phyloP scores from a whole-genome alignment of 192 early-diverging fungal species.

The Pecoramyces ruminantium region DNA sequence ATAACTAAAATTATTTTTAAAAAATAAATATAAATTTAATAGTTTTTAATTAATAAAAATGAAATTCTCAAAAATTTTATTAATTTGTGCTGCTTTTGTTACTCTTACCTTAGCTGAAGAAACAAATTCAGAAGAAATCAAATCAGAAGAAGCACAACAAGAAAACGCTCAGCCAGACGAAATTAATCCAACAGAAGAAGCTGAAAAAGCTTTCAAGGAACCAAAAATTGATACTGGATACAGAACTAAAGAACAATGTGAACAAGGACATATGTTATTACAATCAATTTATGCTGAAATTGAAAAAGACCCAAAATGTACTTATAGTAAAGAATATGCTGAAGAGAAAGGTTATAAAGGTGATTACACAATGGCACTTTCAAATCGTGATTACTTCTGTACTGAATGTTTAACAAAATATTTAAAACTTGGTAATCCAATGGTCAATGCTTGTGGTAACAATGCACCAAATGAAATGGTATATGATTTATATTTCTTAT shows the following conservation, averaged over 20 bases:
- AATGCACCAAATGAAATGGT: background rate
- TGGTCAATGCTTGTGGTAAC: background rate
- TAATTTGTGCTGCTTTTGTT: background rate
- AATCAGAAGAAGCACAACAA: background rate
- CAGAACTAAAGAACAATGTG: background rate
- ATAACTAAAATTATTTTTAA: no score
- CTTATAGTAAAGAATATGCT: background rate
- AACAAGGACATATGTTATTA: background rate
- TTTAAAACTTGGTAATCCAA: background rate
- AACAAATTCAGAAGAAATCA: background rate
- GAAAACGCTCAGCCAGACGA: no score
- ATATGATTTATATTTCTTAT: background rate
- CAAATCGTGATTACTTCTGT: background rate
- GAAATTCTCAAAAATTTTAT: background rate
- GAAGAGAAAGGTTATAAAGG: background rate
- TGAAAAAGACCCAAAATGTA: background rate
- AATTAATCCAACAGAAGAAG: background rate
- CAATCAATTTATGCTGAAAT: background rate
- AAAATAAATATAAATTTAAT: no score
- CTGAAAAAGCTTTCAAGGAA: background rate
- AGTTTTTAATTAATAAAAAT: background rate
- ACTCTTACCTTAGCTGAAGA: background rate
- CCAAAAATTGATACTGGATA: background rate
- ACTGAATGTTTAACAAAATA: background rate
- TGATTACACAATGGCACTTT: background rate